Evolutionary conservation across 2,329 filamentous ascomycete species (phyloP), one percentile per base, ranked within the genome.

Genomic region (Madurella mycetomatis): DNA sequence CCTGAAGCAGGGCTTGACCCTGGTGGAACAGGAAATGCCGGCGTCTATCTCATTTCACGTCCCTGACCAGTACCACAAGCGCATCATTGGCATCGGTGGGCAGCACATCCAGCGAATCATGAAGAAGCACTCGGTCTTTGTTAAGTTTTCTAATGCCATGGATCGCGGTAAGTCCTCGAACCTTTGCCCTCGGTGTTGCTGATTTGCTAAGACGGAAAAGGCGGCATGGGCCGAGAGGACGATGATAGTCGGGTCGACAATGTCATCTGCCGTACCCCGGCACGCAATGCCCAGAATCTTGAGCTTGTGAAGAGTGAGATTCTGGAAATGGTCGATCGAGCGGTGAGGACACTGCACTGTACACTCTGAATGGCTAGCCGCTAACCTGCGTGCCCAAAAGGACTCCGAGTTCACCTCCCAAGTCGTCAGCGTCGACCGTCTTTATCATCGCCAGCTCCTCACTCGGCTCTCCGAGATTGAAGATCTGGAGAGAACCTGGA

Each of bases 71-170:
- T 99, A 99, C 69, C 94, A 99, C 74, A 99, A 99, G 76, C 91
- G 94, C 47, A 99, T 99, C 67, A 99, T 99, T 60, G 94, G 94
- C 49, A 97, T 99, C 65, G 94, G 94, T 57, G 94, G 94, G 9
- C 92, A 97, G 70, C 94, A 99, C 68, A 99, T 99, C 63, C 94
- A 99, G 72, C 90, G 92, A 52, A 97, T 99, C 76, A 99, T 99
- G 94, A 97, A 99, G 78, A 97, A 97, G 74, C 95, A 99, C 73
- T 97, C 94, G 0, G 94, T 99, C 63, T 99, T 99, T 65, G 94
- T 99, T 75, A 99, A 99, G 70, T 99, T 99, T 67, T 96, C 91
- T 61, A 99, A 99, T 65, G 94, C 94, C 15, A 97, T 97, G 92
- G 94, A 99, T 69, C 87, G 94, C 67, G 94, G 90, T 75, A 65